Conservation (phyloP, 2,329 filamentous ascomycete species). For the Colletotrichum viniferum region DNA sequence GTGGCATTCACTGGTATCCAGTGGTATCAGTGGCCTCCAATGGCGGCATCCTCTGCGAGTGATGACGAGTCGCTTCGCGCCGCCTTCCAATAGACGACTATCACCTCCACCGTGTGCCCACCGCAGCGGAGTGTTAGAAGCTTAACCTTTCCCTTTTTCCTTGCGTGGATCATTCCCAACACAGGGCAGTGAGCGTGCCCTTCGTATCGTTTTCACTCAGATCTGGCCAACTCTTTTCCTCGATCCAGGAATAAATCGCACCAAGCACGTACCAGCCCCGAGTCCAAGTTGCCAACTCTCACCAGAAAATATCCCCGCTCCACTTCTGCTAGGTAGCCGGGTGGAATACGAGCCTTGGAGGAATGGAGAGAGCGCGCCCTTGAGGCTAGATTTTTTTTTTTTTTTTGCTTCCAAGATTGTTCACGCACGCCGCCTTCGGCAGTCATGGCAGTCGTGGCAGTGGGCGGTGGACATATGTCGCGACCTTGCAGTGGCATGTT, state of each 20-base stretch:
- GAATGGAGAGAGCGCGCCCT: not conserved
- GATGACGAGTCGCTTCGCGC: slow-evolving; percentile 5
- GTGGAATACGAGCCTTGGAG: slow-evolving; percentile 15
- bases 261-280: not conserved
- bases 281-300: not conserved
- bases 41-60: not conserved
- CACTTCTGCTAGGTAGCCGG: not conserved
- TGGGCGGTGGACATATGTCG: not conserved
- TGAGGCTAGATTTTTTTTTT: not conserved
- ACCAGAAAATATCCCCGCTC: not conserved
- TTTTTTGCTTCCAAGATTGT: not conserved
- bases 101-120: not conserved
- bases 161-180: slow-evolving; percentile 10
- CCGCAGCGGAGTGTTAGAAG: slow-evolving; percentile 14
- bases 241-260: slow-evolving; percentile 15
- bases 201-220: not conserved
- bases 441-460: not conserved
- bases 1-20: not conserved
- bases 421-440: not conserved
- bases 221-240: slow-evolving; percentile 3
- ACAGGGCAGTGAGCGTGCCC: not conserved
- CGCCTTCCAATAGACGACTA: not conserved
- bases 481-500: not conserved
- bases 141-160: slow-evolving; percentile 8
- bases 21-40: not conserved